Evolutionary conservation across 2,329 filamentous ascomycete species (phyloP), one percentile per base, ranked within the genome.

Genomic region (Septoria petroselini): DNA sequence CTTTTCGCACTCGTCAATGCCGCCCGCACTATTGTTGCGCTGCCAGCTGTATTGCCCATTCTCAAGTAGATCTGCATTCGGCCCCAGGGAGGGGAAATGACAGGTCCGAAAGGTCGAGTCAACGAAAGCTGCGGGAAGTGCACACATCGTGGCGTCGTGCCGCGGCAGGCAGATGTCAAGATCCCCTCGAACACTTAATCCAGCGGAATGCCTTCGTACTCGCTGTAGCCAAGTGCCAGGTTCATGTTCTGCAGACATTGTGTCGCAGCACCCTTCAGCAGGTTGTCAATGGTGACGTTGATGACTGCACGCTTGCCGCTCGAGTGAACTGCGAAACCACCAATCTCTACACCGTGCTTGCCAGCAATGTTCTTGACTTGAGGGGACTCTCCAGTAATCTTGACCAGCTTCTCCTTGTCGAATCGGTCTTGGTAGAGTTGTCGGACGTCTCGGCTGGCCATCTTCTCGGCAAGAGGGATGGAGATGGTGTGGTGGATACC

Each of bases 181-280:
- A 11, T 3, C 15, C 14, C 4, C 12, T 29, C 12, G 7, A 21
- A 17, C 15, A 18, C 42, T 46, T 40, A 78, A 51, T 79, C 71
- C 52, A 80, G 64, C 27, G 88, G 88, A 59, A 95, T 94, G 33
- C 89, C 89, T 67, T 94, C 86, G 65, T 89, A 95, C 73, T 95
- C 89, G 38, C 81, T 83, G 66, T 91, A 94, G 38, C 89, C 89
- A 8, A 94, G 78, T n/a, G 88, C 85, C 51, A 95, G 76, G 71
- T 95, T 95, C 88, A 95, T 93, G 72, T 95, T 95, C 77, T 94
- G 91, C 69, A 95, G 73, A 73, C 90, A 95, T 70, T 95, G 91
- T 8, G 91, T 95, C 5, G 88, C 88, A 46, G 91, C 91, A 53
- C 91, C 91, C 81, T 96, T 96, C 62, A 93, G 78, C 60, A 96